Evolutionary conservation across 73 alveolate species (phyloP).

Genomic region (Blepharisma stoltei): DNA sequence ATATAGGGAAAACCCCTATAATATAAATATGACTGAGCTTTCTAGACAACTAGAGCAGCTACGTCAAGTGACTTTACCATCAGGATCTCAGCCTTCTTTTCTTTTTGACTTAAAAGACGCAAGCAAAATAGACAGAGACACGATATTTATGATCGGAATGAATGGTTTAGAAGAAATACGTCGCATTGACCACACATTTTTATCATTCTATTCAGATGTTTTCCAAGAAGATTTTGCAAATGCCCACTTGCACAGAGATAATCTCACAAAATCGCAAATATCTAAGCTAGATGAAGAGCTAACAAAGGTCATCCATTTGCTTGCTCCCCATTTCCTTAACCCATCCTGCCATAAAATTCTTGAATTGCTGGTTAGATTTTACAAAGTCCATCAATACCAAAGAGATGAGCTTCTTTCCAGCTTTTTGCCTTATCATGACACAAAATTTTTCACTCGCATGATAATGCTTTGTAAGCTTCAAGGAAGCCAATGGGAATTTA

Average conservation of each 20-base stretch:
- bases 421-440: slow-evolving; percentile 17
- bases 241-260: background rate
- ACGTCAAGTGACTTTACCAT: background rate
- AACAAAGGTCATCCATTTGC: background rate
- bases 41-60: slow-evolving; percentile 12
- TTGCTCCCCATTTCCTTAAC: background rate
- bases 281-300: background rate
- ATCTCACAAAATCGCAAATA: background rate
- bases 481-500: background rate
- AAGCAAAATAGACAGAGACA: slow-evolving; percentile 19
- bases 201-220: slow-evolving; percentile 13
- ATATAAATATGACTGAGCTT: slow-evolving; percentile 23
- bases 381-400: background rate
- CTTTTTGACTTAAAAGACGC: background rate
- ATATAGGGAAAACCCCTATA: background rate
- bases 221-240: slow-evolving; percentile 12
- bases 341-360: slow-evolving; percentile 17
- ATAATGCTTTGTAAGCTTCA: background rate
- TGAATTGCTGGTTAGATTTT: slow-evolving; percentile 14
- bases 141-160: slow-evolving; percentile 9
- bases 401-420: background rate
- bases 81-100: background rate
- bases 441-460: background rate
- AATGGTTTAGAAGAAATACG: slow-evolving; percentile 25
- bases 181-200: background rate